A percentile compares a stretch with the other conserved stretches of the same genome.
phyloP scores from a whole-genome alignment of 1,284 basidiomycete genomes.

The Wolfiporia cocos region DNA sequence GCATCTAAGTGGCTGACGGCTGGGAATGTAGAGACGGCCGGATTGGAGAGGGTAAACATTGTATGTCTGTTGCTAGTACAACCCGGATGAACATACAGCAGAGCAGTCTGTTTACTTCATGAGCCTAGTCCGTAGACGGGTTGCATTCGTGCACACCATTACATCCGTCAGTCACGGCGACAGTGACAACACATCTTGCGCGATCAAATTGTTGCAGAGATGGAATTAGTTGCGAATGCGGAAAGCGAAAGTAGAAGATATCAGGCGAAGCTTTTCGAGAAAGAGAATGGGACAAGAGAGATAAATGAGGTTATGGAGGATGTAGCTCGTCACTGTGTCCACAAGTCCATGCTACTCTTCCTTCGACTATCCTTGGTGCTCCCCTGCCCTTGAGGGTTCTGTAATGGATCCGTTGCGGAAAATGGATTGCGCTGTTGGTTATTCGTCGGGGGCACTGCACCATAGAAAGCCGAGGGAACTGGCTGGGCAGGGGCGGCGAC shows the following conservation, averaged over 20 bases:
- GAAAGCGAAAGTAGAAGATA: conserved; percentile 4
- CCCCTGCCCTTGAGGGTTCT: conserved; percentile 29
- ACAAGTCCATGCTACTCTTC: conserved; percentile 67
- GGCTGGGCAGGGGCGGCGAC: conserved; percentile 44
- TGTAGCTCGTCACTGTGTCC: conserved; percentile 53
- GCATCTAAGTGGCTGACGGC: no score
- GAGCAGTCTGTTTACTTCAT: conserved; percentile 7
- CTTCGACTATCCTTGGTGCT: conserved; percentile 53
- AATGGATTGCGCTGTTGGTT: conserved; percentile 56
- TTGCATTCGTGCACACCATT: conserved; percentile 5
- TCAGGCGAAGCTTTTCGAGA: conserved; percentile 2
- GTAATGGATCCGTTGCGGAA: conserved; percentile 30
- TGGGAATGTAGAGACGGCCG: no score
- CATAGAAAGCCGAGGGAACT: conserved; percentile 62
- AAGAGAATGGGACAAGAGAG: conserved; percentile 17
- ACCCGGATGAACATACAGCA: conserved; percentile 9
- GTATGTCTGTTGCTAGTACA: conserved; percentile 12
- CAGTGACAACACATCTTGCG: conserved; percentile 3
- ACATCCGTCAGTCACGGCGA: conserved; percentile 2
- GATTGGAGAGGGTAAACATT: conserved; percentile 5
- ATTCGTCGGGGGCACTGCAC: conserved; percentile 37
- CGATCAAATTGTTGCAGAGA: not conserved
- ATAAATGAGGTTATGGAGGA: conserved; percentile 9
- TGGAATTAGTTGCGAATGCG: conserved; percentile 4
- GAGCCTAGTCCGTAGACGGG: conserved; percentile 11